Evolutionary conservation across 208 protist species (phyloP).

Genomic region (Acanthamoeba divionensis): DNA sequence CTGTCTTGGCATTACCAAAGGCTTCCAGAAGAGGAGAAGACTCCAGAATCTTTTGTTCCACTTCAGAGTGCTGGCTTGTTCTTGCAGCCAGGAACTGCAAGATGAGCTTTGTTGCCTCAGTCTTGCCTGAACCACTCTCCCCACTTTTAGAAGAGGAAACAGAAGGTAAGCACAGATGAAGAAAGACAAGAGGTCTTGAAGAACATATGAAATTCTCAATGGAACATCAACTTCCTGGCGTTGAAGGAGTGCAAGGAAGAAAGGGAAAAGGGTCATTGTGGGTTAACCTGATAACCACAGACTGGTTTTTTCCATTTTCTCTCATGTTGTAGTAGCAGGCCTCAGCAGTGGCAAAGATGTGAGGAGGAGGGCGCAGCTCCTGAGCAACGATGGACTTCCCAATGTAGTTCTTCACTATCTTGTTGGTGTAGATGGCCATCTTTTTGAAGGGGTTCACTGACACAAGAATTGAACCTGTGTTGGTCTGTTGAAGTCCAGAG

Average conservation of each 20-base stretch:
- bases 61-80: conserved; percentile 56
- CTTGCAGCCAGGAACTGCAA: conserved; percentile 45
- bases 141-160: conserved; percentile 43
- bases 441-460: conserved; percentile 71
- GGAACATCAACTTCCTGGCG: neutral
- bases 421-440: conserved; percentile 64
- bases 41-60: conserved; percentile 73
- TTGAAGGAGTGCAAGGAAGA: neutral
- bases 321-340: conserved; percentile 61
- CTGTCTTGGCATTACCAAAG: conserved; percentile 76
- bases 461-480: conserved; percentile 74
- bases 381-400: neutral
- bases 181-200: neutral
- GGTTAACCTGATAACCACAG: conserved; percentile 60
- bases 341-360: conserved; percentile 72
- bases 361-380: conserved; percentile 55
- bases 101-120: conserved; percentile 74
- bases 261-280: neutral
- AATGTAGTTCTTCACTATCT: conserved; percentile 63
- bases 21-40: conserved; percentile 72
- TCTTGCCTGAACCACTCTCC: conserved; percentile 79
- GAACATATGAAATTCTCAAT: neutral
- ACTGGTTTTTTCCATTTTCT: conserved; percentile 63
- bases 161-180: neutral
- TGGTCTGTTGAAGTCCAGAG: conserved; percentile 42